Evolutionary conservation across 257 asterid genomes (phyloP), one percentile per base, ranked within the genome.

Genomic region (Verbascum thapsus): DNA sequence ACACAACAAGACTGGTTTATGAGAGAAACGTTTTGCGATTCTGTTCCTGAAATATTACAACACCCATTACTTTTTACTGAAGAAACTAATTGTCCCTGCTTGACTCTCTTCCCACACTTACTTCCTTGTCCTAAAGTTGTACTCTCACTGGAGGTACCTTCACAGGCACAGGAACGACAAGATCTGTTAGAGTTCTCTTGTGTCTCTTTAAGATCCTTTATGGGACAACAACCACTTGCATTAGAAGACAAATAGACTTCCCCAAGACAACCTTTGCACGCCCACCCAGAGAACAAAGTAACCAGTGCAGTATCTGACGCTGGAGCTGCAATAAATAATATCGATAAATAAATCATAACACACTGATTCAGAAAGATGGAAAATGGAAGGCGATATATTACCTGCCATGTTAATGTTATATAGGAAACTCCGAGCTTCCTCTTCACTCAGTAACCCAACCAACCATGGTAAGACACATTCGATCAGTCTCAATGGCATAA

Each of bases 381-480:
- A 64, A 35, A 55, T 26, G 32, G 53, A 69, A 53, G 35, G 39
- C 54, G 47, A 64, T 43, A 51, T 17, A 44, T 44, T 61, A 89
- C 98, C 98, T 81, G 98, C 98, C 87, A 82, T 70, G 56, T 92
- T 95, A 86, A 92, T 78, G 83, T 89, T 92, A 70, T 45, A 74
- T 34, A 92, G 95, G 69, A 92, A 89, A 53, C 80, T 61, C n/a
- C 84, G 83, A 63, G 96, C 97, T 69, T 85, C 95, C 66, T 75
- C 95, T 77, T 92, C 95, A 55, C 76, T 87, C 60, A 89, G 63
- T 52, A 88, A 87, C 64, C 90, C 92, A 41, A 92, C 90, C 85
- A 92, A 79, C 98, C 98, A 92, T 18, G 98, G 98, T 62, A 92
- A 71, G 77, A 92, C 98, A 26, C 96, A 81, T 69, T 92, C 98